Conservation (phyloP, 208 protist genomes). For the Leishmania guyanensis region DNA sequence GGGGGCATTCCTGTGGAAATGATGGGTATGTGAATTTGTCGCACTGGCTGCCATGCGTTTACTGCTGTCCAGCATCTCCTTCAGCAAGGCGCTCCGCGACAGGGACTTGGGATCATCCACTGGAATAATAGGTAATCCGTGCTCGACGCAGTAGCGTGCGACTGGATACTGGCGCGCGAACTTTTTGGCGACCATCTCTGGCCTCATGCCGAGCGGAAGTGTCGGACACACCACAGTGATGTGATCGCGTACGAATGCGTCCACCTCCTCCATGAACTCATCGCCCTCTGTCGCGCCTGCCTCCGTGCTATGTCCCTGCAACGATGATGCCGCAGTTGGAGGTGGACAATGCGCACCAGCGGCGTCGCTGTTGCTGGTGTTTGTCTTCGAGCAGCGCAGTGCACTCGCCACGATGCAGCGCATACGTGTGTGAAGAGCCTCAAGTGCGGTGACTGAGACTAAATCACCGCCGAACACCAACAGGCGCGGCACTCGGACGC, state of each 20-base stretch:
- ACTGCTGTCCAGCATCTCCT: slow-evolving; percentile 42
- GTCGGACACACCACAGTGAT: slow-evolving; percentile 80
- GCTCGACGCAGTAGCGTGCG: slow-evolving; percentile 65
- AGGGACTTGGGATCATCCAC: slow-evolving; percentile 77
- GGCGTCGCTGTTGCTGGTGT: neutral
- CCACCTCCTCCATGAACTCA: slow-evolving; percentile 10
- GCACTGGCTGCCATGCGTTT: slow-evolving; percentile 1
- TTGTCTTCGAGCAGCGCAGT: slow-evolving; percentile 6
- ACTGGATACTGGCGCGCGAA: slow-evolving; percentile 81
- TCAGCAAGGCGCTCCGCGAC: slow-evolving; percentile 47
- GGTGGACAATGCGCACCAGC: neutral
- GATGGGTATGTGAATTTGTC: neutral
- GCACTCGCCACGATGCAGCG: slow-evolving; percentile 39
- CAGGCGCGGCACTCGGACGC: slow-evolving; percentile 55
- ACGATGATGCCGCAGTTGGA: neutral
- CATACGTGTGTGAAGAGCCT: slow-evolving; percentile 73
- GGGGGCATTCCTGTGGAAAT: neutral
- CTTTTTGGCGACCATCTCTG: slow-evolving; percentile 33
- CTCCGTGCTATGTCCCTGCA: neutral
- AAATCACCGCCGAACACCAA: slow-evolving; percentile 88
- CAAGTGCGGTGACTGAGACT: slow-evolving; percentile 73
- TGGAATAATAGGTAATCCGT: slow-evolving; percentile 62
- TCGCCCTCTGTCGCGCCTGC: neutral
- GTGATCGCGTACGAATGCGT: slow-evolving; percentile 47
- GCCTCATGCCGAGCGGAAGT: slow-evolving; percentile 50